Evolutionary conservation across 805 yeast genomes (phyloP), one percentile per base, ranked within the genome.

Genomic region (Suhomyces kilbournensis): DNA sequence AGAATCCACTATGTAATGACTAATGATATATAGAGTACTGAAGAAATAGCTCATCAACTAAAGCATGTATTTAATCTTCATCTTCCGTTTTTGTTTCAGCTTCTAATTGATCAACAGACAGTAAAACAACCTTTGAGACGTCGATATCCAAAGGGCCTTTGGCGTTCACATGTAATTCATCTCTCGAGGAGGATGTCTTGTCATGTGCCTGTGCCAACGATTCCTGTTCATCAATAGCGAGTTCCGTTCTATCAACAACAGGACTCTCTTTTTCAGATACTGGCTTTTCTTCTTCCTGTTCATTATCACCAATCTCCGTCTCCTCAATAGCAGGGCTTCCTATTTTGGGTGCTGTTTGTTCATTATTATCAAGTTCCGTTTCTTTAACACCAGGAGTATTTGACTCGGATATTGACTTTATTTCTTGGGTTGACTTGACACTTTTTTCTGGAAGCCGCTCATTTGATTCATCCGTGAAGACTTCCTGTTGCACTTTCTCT

Each of bases 401-500:
- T 12, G n/a, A 9, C n/a, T 32, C 17, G 7, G 35, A 32, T 5
- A 6, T 17, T 32, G 35, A 3, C 35, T 32, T 32, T 15, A 14
- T n/a, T 32, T n/a, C 35, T n/a, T 32, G 17, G 9, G 17, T 14
- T 12, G 32, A n/a, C 6, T n/a, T n/a, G 5, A 32, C n/a, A 12
- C 32, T 43, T 43, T 43, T 32, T 22, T 40, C 17, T 6, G 35
- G 15, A n/a, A n/a, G 17, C 8, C n/a, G 35, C 14, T 10, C 22
- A 26, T 42, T 45, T n/a, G 15, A 9, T n/a, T 38, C 48, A n/a
- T 34, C 48, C 19, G 40, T 35, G 26, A 3, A 19, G 26, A 14
- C 46, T 43, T 44, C 49, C 7, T 17, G 30, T 28, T 28, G 32
- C 32, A 28, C 20, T 19, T 55, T 51, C 14, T 20, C 47, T 12